phyloP scores from a whole-genome alignment of 2,329 filamentous ascomycete genomes.

The Rugonectria rugulosa region DNA sequence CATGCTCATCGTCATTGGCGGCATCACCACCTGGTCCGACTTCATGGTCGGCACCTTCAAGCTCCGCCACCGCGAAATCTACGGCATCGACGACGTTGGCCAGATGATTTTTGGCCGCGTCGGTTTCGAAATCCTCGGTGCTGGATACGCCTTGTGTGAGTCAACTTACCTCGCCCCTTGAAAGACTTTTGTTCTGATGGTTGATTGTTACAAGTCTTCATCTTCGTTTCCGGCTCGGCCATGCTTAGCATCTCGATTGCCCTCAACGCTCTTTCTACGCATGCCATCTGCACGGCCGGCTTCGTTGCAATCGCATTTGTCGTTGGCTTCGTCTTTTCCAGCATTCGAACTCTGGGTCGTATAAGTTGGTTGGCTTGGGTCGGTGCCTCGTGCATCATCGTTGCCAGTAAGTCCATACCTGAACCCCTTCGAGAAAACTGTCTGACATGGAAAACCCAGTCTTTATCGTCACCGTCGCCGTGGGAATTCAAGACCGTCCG shows the following conservation, averaged over 20 bases:
- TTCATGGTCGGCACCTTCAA: constrained; percentile 61
- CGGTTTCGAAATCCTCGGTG: constrained; percentile 51
- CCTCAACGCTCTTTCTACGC: constrained; percentile 49
- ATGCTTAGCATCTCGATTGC: constrained; percentile 48
- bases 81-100: constrained; percentile 61
- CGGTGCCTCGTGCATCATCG: constrained; percentile 27
- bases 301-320: constrained; percentile 48
- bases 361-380: constrained; percentile 46
- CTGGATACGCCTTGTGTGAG: constrained; percentile 44
- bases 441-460: neutral
- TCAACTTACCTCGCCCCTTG: neutral
- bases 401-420: constrained; percentile 21
- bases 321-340: constrained; percentile 41
- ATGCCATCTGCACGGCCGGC: constrained; percentile 49
- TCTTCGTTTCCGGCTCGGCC: constrained; percentile 21
- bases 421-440: neutral
- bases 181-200: neutral
- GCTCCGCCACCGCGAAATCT: constrained; percentile 55
- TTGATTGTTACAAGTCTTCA: neutral
- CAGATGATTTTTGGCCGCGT: constrained; percentile 53
- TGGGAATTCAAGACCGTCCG: neutral
- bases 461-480: neutral
- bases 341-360: constrained; percentile 42
- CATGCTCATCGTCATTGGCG: constrained; percentile 47
- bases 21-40: constrained; percentile 56